A percentile compares a stretch with the other conserved stretches of the same genome.
Evolutionary conservation across 805 yeast genomes (phyloP).

Genomic region (Metschnikowia chrysomelidarum): DNA sequence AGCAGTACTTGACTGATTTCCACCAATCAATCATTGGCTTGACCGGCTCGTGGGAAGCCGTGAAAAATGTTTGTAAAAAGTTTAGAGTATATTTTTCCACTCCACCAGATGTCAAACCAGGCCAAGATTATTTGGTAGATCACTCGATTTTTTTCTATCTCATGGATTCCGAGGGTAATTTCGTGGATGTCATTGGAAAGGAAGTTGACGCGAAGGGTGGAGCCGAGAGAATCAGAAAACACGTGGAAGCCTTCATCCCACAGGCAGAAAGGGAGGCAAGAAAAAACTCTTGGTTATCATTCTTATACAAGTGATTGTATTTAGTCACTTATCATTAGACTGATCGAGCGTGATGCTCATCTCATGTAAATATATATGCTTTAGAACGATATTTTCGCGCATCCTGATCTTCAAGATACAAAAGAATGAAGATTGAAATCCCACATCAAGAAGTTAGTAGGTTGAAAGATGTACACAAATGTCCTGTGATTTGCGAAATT

Average conservation of each 20-base stretch:
- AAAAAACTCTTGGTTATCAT: slow-evolving; percentile 58
- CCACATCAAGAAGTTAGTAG: no score
- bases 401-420: no score
- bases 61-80: slow-evolving; percentile 81
- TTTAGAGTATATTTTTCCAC: slow-evolving; percentile 97
- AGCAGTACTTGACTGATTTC: slow-evolving; percentile 82
- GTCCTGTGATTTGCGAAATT: no score
- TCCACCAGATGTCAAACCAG: slow-evolving; percentile 90
- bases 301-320: slow-evolving; percentile 44
- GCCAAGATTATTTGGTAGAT: slow-evolving; percentile 94
- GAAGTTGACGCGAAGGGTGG: slow-evolving; percentile 81
- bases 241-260: slow-evolving; percentile 74
- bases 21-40: slow-evolving; percentile 87
- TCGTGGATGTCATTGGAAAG: slow-evolving; percentile 91
- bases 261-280: slow-evolving; percentile 64
- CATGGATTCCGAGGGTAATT: slow-evolving; percentile 98
- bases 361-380: no score
- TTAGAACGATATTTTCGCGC: no score
- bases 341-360: no score
- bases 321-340: no score
- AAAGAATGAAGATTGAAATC: no score
- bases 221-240: slow-evolving; percentile 69
- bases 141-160: slow-evolving; percentile 95
- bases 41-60: slow-evolving; percentile 85
- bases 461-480: no score